Evolutionary conservation across 768 basidiomycete genomes (phyloP).

Genomic region (Tricholoma saponaceum): DNA sequence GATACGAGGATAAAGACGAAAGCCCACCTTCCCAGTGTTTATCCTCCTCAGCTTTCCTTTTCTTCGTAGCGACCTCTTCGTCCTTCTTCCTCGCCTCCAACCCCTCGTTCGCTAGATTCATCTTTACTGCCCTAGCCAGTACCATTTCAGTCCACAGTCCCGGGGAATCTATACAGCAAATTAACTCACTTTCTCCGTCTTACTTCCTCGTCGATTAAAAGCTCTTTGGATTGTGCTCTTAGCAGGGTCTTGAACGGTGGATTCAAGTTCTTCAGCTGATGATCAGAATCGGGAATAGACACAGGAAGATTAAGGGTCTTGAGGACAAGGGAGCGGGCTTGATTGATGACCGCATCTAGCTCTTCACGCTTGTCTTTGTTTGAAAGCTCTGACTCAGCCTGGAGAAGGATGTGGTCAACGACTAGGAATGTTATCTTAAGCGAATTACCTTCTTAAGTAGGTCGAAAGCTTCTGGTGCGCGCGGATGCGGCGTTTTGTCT

Average conservation of each 20-base stretch:
- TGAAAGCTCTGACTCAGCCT: conserved; percentile 84
- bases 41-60: conserved; percentile 88
- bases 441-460: conserved; percentile 78
- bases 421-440: neutral
- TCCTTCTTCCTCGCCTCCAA: conserved; percentile 92
- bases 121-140: conserved; percentile 70
- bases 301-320: conserved; percentile 58
- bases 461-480: conserved; percentile 92
- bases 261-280: conserved; percentile 46
- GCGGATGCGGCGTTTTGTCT: conserved; percentile 88
- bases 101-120: conserved; percentile 90
- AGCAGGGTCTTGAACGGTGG: conserved; percentile 70
- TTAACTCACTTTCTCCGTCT: conserved; percentile 70
- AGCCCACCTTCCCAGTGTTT: conserved; percentile 81
- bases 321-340: conserved; percentile 68
- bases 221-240: conserved; percentile 70
- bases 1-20: neutral
- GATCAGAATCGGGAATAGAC: conserved; percentile 55
- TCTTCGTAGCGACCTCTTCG: conserved; percentile 70
- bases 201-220: conserved; percentile 89
- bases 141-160: conserved; percentile 1
- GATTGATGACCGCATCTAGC: conserved; percentile 72
- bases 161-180: neutral
- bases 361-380: conserved; percentile 79
- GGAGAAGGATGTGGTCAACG: neutral